Base-by-base conservation (phyloP, 345 rosid species). In the Salix caprea region DNA sequence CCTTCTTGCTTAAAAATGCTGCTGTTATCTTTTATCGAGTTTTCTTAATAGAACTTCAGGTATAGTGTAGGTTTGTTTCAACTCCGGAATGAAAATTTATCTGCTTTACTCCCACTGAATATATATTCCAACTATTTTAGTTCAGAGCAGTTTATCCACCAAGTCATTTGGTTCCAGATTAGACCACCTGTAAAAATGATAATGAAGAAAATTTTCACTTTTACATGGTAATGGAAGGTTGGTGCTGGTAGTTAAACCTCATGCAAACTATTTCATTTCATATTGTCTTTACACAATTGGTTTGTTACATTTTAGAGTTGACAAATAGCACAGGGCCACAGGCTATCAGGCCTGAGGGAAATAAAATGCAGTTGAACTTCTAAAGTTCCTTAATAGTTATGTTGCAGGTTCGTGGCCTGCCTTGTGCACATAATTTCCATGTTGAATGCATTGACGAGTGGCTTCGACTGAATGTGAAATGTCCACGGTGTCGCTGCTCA, bases 371-470 rank as follows among this genome's bases (percentile, higher is more conserved):
- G 11, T 67, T 6, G 54, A 50, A 67, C 12, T 19, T 6, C 37
- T 54, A n/a, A 80, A 73, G 70, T 80, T 74, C 72, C 74, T 75
- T 50, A 24, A 70, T 44, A n/a, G 67, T 71, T 48, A 68, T 74
- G 37, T 28, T 80, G 83, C 92, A 96, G 99, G 99, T 96, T 74
- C 94, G 98, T 61, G 99, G 98, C 72, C 86, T 96, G 81, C 99
- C 99, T 23, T 94, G 99, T 80, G 98, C 99, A 30, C 99, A 96
- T 80, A 96, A 96, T 83, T 96, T 96, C 86, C 98, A 96, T 76
- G 96, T 96, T 28, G 98, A 91, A 50, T 94, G 99, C 85, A 96
- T 96, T 39, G 97, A 94, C 10, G 88, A 92, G 88, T 96, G 99
- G 99, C 91, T 96, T 54, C 90, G 97, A 64, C 78, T 96, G 83